Evolutionary conservation across 1,284 basidiomycete genomes (phyloP).

Genomic region (Marasmius fiardii): DNA sequence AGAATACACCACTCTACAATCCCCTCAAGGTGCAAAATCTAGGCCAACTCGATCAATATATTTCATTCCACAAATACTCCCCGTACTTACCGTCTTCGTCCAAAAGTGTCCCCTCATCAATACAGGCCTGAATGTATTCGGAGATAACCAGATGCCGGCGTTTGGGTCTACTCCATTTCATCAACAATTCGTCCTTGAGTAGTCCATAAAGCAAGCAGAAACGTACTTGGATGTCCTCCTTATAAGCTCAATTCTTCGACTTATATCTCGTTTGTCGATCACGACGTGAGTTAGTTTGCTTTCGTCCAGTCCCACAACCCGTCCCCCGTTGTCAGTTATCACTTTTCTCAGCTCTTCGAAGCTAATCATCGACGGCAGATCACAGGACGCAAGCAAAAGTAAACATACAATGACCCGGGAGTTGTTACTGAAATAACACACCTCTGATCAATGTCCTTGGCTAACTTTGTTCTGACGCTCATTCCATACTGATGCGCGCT

Average conservation of each 20-base stretch:
- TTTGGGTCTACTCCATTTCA: slow-evolving; percentile 53
- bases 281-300: slow-evolving; percentile 83
- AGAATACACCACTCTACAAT: background rate
- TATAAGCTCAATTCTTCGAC: slow-evolving; percentile 67
- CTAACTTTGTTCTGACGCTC: slow-evolving; percentile 49
- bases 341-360: slow-evolving; percentile 48
- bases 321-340: slow-evolving; percentile 71
- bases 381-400: slow-evolving; percentile 5
- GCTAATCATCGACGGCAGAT: slow-evolving; percentile 34
- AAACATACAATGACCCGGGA: background rate
- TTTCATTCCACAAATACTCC: background rate
- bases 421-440: slow-evolving; percentile 24
- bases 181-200: background rate
- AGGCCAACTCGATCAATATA: background rate
- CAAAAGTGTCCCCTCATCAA: slow-evolving; percentile 77
- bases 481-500: slow-evolving; percentile 71
- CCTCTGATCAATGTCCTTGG: slow-evolving; percentile 49
- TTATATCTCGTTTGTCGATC: slow-evolving; percentile 73
- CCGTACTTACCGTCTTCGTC: slow-evolving; percentile 68
- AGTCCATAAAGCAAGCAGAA: background rate
- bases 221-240: slow-evolving; percentile 67
- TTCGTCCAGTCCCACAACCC: slow-evolving; percentile 62
- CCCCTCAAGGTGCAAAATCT: slow-evolving; percentile 15
- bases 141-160: slow-evolving; percentile 74
- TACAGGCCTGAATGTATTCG: slow-evolving; percentile 72